Conservation (phyloP, 2,329 filamentous ascomycete species). For the Diaporthe sp. region DNA sequence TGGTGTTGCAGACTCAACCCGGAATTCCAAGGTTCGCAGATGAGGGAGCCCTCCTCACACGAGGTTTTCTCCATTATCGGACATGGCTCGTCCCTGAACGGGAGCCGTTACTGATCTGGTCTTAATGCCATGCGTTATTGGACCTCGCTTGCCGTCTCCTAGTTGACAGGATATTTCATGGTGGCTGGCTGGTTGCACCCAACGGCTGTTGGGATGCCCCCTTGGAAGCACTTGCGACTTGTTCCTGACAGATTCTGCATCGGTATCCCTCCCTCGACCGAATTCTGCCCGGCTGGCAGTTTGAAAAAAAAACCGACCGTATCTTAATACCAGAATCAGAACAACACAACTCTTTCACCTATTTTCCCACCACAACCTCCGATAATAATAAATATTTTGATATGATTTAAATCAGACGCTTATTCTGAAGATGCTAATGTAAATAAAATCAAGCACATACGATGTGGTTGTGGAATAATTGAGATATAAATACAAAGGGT, state of each 20-base stretch:
- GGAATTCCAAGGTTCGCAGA: constrained; percentile 15
- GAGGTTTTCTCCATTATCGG: constrained; percentile 24
- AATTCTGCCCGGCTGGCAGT: background rate
- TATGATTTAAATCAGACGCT: no score
- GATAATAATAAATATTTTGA: no score
- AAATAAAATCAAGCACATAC: no score
- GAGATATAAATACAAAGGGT: no score
- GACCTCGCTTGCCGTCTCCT: background rate
- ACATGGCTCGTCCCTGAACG: constrained; percentile 22
- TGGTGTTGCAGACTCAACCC: constrained; percentile 6
- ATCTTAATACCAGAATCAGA: no score
- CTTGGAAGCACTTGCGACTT: background rate
- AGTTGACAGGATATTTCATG: background rate
- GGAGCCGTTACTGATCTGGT: constrained; percentile 4
- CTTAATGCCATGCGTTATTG: constrained; percentile 4
- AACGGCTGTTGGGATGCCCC: background rate
- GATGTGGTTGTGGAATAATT: no score
- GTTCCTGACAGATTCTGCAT: constrained; percentile 15
- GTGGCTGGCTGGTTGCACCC: constrained; percentile 21
- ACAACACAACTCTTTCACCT: no score
- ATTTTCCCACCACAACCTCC: no score
- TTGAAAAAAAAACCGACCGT: no score
- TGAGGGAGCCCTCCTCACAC: constrained; percentile 11
- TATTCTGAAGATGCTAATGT: no score
- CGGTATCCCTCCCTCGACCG: constrained; percentile 19